These are phyloP conservation scores for Lichina pygmaea DNA, from an alignment of 495 filamentous ascomycete genomes.

Conservation along the genomic window DNA sequence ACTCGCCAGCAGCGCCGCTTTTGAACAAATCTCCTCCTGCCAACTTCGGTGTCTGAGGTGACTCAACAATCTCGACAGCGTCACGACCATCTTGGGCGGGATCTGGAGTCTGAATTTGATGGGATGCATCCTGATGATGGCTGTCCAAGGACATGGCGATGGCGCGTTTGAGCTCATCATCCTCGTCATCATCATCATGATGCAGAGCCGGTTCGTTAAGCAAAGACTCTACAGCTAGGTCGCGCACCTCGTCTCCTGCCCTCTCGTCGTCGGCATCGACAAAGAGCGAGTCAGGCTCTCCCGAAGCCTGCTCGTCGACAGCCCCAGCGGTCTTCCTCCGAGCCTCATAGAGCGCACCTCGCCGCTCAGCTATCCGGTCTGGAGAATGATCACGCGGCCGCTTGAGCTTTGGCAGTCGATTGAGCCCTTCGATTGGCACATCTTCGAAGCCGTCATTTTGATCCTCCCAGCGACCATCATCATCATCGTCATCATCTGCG, in stretches of 20 bases:
- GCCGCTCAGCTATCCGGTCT: slow-evolving; percentile 9
- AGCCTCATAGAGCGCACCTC: slow-evolving; percentile 10
- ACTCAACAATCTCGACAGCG: too few species aligned
- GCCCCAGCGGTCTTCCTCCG: slow-evolving; percentile 1
- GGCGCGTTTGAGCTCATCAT: slow-evolving; percentile 53
- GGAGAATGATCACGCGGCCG: slow-evolving; percentile 2
- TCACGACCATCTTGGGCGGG: too few species aligned
- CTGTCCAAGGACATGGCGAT: slow-evolving; percentile 49
- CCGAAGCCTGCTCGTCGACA: not conserved
- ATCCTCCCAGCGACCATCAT: slow-evolving; percentile 25
- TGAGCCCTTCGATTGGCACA: slow-evolving; percentile 81
- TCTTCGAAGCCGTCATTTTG: slow-evolving; percentile 63
- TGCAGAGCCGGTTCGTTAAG: too few species aligned
- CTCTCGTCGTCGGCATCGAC: slow-evolving; percentile 20
- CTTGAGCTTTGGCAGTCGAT: slow-evolving; percentile 44
- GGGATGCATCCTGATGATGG: not conserved
- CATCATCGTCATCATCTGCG: slow-evolving; percentile 28
- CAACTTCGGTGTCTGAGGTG: too few species aligned
- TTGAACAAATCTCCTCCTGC: too few species aligned
- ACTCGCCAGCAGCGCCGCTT: too few species aligned
- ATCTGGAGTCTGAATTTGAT: too few species aligned
- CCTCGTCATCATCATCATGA: slow-evolving; percentile 12
- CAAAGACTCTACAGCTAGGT: slow-evolving; percentile 3
- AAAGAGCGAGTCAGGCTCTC: slow-evolving; percentile 29
- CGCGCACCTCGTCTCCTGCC: slow-evolving; percentile 7